These are phyloP conservation scores for Batrachochytrium dendrobatidis DNA, from an alignment of 371 early-diverging fungal species.

Conservation along the genomic window DNA sequence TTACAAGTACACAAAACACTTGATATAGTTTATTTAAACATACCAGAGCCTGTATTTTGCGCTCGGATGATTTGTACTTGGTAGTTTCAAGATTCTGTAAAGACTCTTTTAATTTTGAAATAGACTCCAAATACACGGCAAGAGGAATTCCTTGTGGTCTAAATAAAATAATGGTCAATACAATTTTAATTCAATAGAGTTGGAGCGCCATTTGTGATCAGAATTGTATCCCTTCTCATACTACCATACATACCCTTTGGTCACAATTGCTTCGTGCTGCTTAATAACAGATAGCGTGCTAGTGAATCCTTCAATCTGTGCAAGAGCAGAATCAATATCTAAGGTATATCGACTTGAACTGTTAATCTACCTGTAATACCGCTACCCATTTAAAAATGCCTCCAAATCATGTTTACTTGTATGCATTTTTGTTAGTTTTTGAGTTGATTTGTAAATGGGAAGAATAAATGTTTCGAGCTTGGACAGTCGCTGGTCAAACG, in stretches of 20 bases:
- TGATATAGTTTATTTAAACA: not conserved
- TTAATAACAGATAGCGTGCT: constrained; percentile 7
- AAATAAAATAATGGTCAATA: not conserved
- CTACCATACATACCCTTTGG: constrained; percentile 13
- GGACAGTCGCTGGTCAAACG: constrained; percentile 76
- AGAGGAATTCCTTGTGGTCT: constrained; percentile 43
- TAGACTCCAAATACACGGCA: constrained; percentile 46
- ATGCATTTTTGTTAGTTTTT: constrained; percentile 66
- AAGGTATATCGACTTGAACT: no score
- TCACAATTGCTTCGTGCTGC: constrained; percentile 13
- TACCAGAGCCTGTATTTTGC: constrained; percentile 30
- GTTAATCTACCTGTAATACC: no score
- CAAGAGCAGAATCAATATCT: not conserved
- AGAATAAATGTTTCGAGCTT: constrained; percentile 71
- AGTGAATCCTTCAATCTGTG: not conserved
- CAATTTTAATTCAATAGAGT: not conserved
- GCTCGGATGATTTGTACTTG: constrained; percentile 42
- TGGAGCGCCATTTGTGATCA: no score
- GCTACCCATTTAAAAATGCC: no score
- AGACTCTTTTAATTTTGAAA: constrained; percentile 52
- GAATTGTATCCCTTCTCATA: not conserved
- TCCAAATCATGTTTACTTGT: constrained; percentile 64
- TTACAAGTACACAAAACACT: not conserved
- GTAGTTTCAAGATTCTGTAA: constrained; percentile 41
- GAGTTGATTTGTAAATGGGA: constrained; percentile 82